Evolutionary conservation across 371 early-diverging fungal species (phyloP), one percentile per base, ranked within the genome.

Genomic region (Mortierella polycephala): DNA sequence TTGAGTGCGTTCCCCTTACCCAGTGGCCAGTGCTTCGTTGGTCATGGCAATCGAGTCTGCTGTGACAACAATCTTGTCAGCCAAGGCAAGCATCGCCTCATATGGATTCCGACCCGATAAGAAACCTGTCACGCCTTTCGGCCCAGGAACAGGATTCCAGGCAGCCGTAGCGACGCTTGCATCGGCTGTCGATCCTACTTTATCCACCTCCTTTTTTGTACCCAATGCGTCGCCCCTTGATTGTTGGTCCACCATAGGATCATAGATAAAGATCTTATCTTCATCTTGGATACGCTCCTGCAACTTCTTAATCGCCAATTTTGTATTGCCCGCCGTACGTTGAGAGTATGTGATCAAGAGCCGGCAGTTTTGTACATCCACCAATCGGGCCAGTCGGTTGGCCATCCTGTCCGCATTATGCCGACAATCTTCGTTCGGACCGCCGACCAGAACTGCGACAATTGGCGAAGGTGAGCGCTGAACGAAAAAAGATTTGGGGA

Each of bases 11-110:
- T 2, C 40, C 9, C 5, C 60, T 67, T 67, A 76, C 76, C 79
- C 73, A 42, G 72, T 62, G 16, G 79, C 73, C 39, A 79, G 53
- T 3, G 79, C 79, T 20, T 79, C 79, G 59, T 72, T 79, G 5
- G 79, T 72, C 79, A 79, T 79, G 6, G 69, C 62, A 21, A 79
- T n/a, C 1, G 79, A 79, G 30, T 79, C 79, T 6, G 79, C 79
- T 14, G 73, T 69, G 21, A 79, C 79, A 10, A 79, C 79, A 59
- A 79, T 66, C 50, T 66, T 72, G 60, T 79, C 79, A n/a, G 79
- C 79, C 44, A 79, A 21, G 0, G 69, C 73, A 12, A 79, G 53
- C 69, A 79, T 79, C 13, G 69, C 79, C 56, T 72, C 73, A 40
- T 79, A 79, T 3, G 74, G 69, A 46, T 74, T 69, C 8, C 45